phyloP scores from a whole-genome alignment of 2,329 filamentous ascomycete species.

The Ceratocystis cubensis region DNA sequence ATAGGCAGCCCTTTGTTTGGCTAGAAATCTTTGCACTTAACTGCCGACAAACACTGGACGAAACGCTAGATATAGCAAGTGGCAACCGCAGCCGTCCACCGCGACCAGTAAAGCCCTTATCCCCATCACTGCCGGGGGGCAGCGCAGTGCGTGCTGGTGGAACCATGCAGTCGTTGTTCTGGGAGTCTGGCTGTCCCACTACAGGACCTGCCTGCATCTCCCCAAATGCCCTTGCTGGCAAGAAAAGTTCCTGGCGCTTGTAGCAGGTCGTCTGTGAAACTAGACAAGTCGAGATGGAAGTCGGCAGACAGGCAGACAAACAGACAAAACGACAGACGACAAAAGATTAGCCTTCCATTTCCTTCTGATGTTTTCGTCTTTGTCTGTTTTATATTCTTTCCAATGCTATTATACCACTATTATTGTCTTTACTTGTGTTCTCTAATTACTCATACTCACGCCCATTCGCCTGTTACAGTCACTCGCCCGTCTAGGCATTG shows the following conservation, averaged over 20 bases:
- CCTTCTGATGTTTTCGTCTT: neutral
- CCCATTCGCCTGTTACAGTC: neutral
- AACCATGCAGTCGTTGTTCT: neutral
- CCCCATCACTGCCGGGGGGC: neutral
- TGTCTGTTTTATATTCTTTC: neutral
- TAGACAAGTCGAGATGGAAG: constrained; percentile 3
- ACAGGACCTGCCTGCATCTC: neutral
- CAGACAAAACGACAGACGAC: neutral
- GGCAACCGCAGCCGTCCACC: neutral
- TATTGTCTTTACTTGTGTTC: neutral
- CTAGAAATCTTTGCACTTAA: neutral
- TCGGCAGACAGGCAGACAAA: neutral
- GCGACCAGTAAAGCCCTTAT: neutral
- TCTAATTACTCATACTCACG: neutral
- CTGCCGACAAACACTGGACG: neutral
- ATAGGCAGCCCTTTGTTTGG: neutral
- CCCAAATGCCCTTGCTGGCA: neutral
- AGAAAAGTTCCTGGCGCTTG: neutral
- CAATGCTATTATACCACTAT: neutral
- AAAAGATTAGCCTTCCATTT: neutral
- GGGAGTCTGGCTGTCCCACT: neutral
- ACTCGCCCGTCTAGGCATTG: neutral
- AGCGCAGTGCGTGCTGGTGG: neutral
- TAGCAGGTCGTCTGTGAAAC: neutral
- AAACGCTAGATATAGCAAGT: neutral